Evolutionary conservation across 768 basidiomycete genomes (phyloP).

Genomic region (Serendipita vermifera): DNA sequence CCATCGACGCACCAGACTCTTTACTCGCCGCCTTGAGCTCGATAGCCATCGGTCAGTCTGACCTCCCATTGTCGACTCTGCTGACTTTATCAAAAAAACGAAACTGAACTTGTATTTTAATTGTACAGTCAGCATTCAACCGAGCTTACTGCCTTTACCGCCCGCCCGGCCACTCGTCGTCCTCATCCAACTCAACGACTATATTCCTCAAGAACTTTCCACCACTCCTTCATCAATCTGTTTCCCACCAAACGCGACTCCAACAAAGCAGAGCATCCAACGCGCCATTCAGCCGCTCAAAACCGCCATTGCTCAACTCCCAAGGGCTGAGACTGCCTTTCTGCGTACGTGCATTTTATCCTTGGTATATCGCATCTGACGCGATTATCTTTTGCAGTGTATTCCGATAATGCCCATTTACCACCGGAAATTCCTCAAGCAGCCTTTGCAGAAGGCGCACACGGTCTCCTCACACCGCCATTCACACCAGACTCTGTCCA

Average conservation of each 20-base stretch:
- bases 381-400: neutral
- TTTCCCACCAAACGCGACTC: slow-evolving; percentile 5
- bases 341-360: neutral
- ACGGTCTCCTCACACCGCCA: slow-evolving; percentile 1
- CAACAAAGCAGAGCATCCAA: neutral
- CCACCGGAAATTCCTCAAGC: neutral
- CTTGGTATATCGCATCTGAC: neutral
- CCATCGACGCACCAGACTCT: neutral
- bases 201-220: slow-evolving; percentile 7
- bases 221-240: neutral
- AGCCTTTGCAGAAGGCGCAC: neutral
- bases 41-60: neutral
- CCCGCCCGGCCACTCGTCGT: slow-evolving; percentile 4
- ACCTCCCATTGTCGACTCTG: neutral
- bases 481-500: slow-evolving; percentile 3
- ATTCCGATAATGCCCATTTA: slow-evolving; percentile 6
- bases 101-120: neutral
- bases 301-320: neutral
- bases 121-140: neutral
- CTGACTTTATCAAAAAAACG: neutral
- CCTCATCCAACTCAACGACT: slow-evolving; percentile 7
- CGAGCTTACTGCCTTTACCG: neutral
- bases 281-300: neutral
- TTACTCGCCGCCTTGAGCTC: neutral
- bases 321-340: neutral